Evolutionary conservation across 2,329 filamentous ascomycete species (phyloP), one percentile per base, ranked within the genome.

Genomic region (Aspergillus brunneoviolaceus): DNA sequence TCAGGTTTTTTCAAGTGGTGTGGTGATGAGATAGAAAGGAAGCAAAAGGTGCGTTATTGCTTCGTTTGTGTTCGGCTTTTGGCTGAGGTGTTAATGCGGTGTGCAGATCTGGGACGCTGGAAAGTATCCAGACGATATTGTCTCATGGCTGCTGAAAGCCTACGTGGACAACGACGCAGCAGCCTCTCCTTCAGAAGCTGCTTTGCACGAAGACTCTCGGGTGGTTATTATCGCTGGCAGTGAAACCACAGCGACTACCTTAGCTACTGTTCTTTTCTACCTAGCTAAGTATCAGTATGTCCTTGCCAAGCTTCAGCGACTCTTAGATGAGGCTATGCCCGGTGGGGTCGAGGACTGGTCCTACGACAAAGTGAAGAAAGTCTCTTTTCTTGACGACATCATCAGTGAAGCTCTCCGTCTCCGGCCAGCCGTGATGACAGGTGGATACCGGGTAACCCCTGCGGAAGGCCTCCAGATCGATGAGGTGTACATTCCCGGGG

Each of bases 191-290:
- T 16, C 49, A 19, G 19, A 31, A 7, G 9, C 29, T 14, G 58
- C 59, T 58, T 65, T 65, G 10, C 60, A 61, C 29, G 63, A 58
- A 16, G 67, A 66, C 63, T 66, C 64, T 12, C 58, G 63, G 12
- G 29, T 69, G 19, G 64, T 70, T 47, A 55, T 70, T 19, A 64
- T 72, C 3, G 70, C 70, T 14, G 70, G 70, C 3, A 63, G 61
- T 55, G 61, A 63, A n/a, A 63, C 61, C 11, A 63, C 59, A 6
- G 59, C 59, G 5, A 49, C 59, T 12, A 55, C 59, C 4, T 39
- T 63, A n/a, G 55, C 56, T 5, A 56, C 35, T 42, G 5, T 58
- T 2, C 48, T 64, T 2, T 63, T 56, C 29, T 49, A 62, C 19
- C 29, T 64, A 6, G 45, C 64, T 29, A 29, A 29, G 7, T 10